Percentiles rank a stretch among this genome's conserved stretches.
Conservation (phyloP, 2,329 filamentous ascomycete genomes). For the Colletotrichum orbiculare region DNA sequence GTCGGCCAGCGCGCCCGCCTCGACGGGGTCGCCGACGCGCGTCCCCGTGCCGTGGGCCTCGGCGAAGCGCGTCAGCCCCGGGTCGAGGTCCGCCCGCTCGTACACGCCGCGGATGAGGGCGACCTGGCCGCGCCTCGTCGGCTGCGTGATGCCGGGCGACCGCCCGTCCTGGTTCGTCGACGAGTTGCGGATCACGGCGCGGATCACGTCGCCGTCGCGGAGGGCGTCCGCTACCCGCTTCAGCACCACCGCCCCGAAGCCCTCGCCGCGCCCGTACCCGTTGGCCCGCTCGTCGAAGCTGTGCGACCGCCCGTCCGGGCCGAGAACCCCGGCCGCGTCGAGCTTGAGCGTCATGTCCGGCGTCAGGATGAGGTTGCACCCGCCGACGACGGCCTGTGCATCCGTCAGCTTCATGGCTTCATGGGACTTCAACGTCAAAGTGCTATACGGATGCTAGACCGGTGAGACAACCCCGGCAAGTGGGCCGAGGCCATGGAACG, state of each 20-base stretch:
- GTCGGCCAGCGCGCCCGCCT: constrained; percentile 59
- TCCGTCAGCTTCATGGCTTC: constrained; percentile 45
- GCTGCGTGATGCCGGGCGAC: constrained; percentile 51
- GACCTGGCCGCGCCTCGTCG: constrained; percentile 44
- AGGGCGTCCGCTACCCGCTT: constrained; percentile 62
- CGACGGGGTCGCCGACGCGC: constrained; percentile 64
- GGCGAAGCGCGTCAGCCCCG: constrained; percentile 44
- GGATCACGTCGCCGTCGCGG: constrained; percentile 49
- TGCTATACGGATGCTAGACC: no score
- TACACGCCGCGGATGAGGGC: constrained; percentile 53
- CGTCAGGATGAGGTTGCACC: constrained; percentile 40
- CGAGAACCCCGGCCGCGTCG: constrained; percentile 34
- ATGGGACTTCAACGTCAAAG: no score
- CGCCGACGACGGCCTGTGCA: constrained; percentile 43
- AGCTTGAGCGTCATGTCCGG: constrained; percentile 35
- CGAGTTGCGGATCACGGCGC: constrained; percentile 50
- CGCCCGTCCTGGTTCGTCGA: constrained; percentile 56
- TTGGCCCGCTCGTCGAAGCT: constrained; percentile 48
- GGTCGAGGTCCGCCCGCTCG: constrained; percentile 41
- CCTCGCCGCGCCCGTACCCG: constrained; percentile 55
- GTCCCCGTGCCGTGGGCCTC: constrained; percentile 67
- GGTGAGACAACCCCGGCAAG: no score
- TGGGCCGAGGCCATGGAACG: no score
- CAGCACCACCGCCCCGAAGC: constrained; percentile 59
- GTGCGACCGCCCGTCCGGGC: constrained; percentile 46